phyloP scores from a whole-genome alignment of 805 yeast genomes.

The Lipomyces lipofer region DNA sequence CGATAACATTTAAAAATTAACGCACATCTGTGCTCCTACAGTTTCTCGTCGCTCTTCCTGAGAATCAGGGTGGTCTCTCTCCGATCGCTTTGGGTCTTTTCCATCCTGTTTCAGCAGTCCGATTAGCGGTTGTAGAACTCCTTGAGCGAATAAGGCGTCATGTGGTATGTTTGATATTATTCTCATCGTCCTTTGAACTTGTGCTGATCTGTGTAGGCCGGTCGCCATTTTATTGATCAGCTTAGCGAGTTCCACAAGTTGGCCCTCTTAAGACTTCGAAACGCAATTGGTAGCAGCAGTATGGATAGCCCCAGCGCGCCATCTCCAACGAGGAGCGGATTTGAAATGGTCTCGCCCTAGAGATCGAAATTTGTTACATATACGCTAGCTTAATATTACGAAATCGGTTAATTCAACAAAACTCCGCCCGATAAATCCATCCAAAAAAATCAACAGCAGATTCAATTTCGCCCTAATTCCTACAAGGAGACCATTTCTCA shows the following conservation, averaged over 20 bases:
- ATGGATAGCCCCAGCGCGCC: too few species aligned
- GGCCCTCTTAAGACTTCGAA: slow-evolving; percentile 1
- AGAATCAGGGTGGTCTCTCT: neutral
- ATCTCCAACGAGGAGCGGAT: too few species aligned
- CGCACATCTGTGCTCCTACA: too few species aligned
- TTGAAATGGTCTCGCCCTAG: too few species aligned
- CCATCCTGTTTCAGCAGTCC: neutral
- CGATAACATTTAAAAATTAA: neutral
- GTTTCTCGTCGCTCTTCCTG: slow-evolving; percentile 7
- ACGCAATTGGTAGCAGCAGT: too few species aligned
- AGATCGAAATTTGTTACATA: too few species aligned
- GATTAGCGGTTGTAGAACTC: slow-evolving; percentile 3
- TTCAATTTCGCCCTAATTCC: too few species aligned
- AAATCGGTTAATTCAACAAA: too few species aligned
- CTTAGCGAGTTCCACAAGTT: neutral
- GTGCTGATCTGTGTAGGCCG: neutral
- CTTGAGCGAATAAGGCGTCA: slow-evolving; percentile 3
- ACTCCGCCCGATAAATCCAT: too few species aligned
- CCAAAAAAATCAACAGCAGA: too few species aligned
- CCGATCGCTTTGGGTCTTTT: slow-evolving; percentile 3
- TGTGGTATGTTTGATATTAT: neutral
- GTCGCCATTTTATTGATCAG: neutral
- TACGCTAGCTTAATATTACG: too few species aligned
- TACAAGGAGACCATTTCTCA: too few species aligned
- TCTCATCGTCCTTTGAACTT: neutral